Evolutionary conservation across 108 stramenopile species (phyloP).

Genomic region (Nitzschia putrida): DNA sequence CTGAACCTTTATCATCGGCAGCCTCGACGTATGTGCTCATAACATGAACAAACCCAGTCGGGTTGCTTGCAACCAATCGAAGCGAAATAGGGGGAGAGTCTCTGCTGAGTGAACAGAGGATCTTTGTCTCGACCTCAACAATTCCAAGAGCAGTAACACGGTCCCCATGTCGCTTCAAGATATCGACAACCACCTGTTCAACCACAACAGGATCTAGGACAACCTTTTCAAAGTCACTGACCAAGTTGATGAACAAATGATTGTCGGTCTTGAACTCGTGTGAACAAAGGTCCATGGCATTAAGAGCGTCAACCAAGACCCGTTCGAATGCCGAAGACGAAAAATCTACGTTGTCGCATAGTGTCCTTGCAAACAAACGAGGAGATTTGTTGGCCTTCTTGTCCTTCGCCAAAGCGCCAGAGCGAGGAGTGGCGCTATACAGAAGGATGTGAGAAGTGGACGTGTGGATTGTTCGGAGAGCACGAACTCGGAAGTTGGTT

Average conservation of each 20-base stretch:
- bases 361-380: conserved; percentile 80
- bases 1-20: conserved; percentile 59
- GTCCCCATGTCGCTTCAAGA: conserved; percentile 84
- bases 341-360: conserved; percentile 82
- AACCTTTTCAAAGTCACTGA: conserved; percentile 79
- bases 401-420: conserved; percentile 75
- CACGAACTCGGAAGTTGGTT: conserved; percentile 86
- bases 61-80: conserved; percentile 94
- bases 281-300: conserved; percentile 82
- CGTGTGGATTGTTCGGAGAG: conserved; percentile 75
- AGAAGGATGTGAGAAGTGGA: conserved; percentile 89
- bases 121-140: conserved; percentile 90
- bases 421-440: conserved; percentile 87
- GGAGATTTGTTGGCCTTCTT: conserved; percentile 80
- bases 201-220: conserved; percentile 86
- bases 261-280: conserved; percentile 67
- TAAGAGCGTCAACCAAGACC: conserved; percentile 92
- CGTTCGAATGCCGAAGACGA: conserved; percentile 81
- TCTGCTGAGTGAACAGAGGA: conserved; percentile 75
- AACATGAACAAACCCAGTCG: conserved; percentile 95
- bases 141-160: conserved; percentile 85
- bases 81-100: conserved; percentile 88
- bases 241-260: conserved; percentile 96
- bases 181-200: conserved; percentile 83
- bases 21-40: conserved; percentile 97